Base-by-base conservation (phyloP, 352 stramenopile species). In the Phytophthora cajani region DNA sequence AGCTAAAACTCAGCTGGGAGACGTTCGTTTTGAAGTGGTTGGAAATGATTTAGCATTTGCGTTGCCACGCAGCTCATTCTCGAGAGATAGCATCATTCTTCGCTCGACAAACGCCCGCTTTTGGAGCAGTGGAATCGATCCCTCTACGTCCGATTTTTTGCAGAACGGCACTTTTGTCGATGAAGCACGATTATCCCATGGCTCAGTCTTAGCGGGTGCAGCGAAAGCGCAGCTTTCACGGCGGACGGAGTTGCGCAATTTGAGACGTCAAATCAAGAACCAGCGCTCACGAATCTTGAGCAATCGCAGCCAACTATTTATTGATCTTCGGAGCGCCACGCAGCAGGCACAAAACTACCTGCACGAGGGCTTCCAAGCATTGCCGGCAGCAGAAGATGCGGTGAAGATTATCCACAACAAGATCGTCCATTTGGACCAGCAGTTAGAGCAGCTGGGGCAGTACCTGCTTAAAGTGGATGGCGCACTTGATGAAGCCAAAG, bases 321-420 rank as follows among this genome's bases (percentile, higher is more conserved):
- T 89, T 36, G 87, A 96, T 57, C 71, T 95, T 64, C 92, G 90
- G 55, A 93, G 82, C 56, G 88, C 88, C 10, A 94, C 79, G 1
- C 87, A 95, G 32, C 84, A 93, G 67, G 84, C 85, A 7, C 87
- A 95, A 52, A 95, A 93, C 56, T 95, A 93, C 67, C 51, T 95
- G 5, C 87, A 95, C 55, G 87, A 95, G 86, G 87, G 86, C 1
- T 95, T 93, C 42, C 81, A 91, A 58, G 77, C 84, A 27, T 59
- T 91, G 14, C 87, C 87, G 1, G 85, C 79, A 57, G 87, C 87
- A 27, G 87, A 95, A 79, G 84, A 93, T 69, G 85, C 87, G 0
- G 88, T 94, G 49, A 90, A 86, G 62, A 94, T 92, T 32, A 92
- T 95, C 16, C 88, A 92, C 53, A 77, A 80, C 64, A 95, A 94